Evolutionary conservation across 1,139 yeast species (phyloP).

Genomic region (Blastobotrys persicus): DNA sequence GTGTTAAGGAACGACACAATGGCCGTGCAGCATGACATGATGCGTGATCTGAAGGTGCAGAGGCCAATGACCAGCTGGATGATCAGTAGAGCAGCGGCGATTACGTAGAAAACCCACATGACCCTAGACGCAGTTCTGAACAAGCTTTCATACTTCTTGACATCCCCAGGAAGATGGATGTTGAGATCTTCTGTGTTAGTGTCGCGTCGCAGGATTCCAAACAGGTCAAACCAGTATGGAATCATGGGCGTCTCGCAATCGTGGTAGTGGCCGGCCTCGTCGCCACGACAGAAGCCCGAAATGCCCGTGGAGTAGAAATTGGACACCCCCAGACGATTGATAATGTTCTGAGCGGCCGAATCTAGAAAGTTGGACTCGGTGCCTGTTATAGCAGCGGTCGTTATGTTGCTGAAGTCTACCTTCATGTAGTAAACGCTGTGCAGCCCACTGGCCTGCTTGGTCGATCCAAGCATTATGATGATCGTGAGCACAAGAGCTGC

Average conservation of each 20-base stretch:
- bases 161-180: constrained; percentile 36
- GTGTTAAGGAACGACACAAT: constrained; percentile 37
- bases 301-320: constrained; percentile 63
- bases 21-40: constrained; percentile 38
- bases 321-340: constrained; percentile 49
- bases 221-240: constrained; percentile 64
- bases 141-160: constrained; percentile 37
- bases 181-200: constrained; percentile 37
- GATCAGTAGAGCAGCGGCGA: constrained; percentile 44
- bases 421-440: constrained; percentile 44
- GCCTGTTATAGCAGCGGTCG: constrained; percentile 23
- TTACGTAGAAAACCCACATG: constrained; percentile 47
- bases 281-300: constrained; percentile 75
- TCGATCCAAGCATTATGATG: constrained; percentile 44
- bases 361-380: constrained; percentile 21
- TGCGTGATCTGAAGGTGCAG: constrained; percentile 39
- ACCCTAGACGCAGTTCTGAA: constrained; percentile 45
- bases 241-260: constrained; percentile 41
- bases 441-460: constrained; percentile 38
- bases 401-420: constrained; percentile 39
- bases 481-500: constrained; percentile 42
- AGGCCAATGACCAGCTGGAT: constrained; percentile 44
- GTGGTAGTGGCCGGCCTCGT: constrained; percentile 29
- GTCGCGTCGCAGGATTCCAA: constrained; percentile 46
- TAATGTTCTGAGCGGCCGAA: constrained; percentile 19